Base-by-base conservation (phyloP, 768 basidiomycete species). In the Coprinopsis marcescibilis region DNA sequence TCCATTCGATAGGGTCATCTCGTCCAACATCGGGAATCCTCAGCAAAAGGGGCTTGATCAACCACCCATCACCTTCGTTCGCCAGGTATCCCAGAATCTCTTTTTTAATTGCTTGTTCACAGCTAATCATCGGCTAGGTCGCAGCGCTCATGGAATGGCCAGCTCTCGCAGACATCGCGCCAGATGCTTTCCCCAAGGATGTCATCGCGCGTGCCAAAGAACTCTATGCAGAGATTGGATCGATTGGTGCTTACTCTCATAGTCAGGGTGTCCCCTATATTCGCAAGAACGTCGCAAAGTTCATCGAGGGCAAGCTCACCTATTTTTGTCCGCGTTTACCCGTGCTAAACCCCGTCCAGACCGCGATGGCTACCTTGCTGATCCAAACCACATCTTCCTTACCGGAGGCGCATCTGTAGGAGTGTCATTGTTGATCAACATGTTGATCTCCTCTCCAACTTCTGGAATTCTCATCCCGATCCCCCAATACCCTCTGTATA, bases 401-500 rank as follows among this genome's bases (percentile, higher is more conserved):
- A 98, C 95, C 14, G 86, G 81, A 20, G 96, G 95, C 33, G 95
- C 96, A 15, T 96, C 93, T 17, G 82, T 83, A 11, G 96, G 95
- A 43, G 94, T 99, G n/a, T 84, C 88, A 17, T 80, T 90, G 15
- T 69, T 91, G 19, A 80, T 95, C 55, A 80, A 80, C 58, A 80
- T 88, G 72, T 79, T 93, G 51, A 84, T 92, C 55, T 69, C 80
- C 8, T 65, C 73, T 17, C 80, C 79, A 17, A 73, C 70, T 21
- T 78, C 79, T 39, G 92, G 90, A 5, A 77, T 95, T 56, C 78
- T 95, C 44, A 96, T 98, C 59, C 95, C 95, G 25, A 98, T 99
- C 52, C 95, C 95, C 2, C 95, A 99, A 68, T 98, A 99, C 63
- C 95, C 95, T 1, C 76, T 99, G 10, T 99, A 99, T 66, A 97